Percentiles rank a stretch among this genome's conserved stretches.
Evolutionary conservation across 441 rosid genomes (phyloP).

Genomic region (Erodium moschatum): DNA sequence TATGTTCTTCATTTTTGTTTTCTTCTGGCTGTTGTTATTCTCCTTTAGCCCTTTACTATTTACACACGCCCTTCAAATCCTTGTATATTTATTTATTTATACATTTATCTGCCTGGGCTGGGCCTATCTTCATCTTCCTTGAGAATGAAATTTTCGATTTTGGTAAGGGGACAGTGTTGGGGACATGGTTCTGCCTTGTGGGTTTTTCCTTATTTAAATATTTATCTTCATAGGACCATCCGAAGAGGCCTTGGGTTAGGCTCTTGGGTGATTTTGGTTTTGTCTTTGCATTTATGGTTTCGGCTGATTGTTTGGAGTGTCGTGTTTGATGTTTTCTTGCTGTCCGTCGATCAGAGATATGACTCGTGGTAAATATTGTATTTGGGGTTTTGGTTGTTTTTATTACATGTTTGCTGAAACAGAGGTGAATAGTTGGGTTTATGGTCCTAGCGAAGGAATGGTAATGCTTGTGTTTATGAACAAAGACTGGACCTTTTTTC

Average conservation of each 20-base stretch:
- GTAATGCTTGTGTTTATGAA: constrained; percentile 33
- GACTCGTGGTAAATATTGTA: not conserved
- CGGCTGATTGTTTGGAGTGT: constrained; percentile 23
- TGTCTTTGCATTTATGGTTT: constrained; percentile 28
- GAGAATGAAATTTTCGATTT: constrained; percentile 28
- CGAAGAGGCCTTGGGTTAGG: constrained; percentile 16
- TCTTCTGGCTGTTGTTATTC: constrained; percentile 37
- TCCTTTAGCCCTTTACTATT: constrained; percentile 14
- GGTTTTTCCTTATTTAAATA: constrained; percentile 29
- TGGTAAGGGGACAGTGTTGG: constrained; percentile 36
- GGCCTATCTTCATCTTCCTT: constrained; percentile 22
- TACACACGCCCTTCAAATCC: constrained; percentile 24
- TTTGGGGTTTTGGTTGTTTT: constrained; percentile 8
- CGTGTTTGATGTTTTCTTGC: constrained; percentile 20
- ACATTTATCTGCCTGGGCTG: constrained; percentile 35
- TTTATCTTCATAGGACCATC: constrained; percentile 25
- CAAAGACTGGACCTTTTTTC: constrained; percentile 18
- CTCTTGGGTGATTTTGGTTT: constrained; percentile 20
- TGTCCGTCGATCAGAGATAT: constrained; percentile 11
- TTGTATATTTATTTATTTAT: constrained; percentile 16
- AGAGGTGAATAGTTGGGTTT: constrained; percentile 25
- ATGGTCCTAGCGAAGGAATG: constrained; percentile 28
- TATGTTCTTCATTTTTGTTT: constrained; percentile 43
- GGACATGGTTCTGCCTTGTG: constrained; percentile 50
- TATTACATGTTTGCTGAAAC: constrained; percentile 26